Evolutionary conservation across 129 eudicot species (phyloP).

Genomic region (Apium graveolens): DNA sequence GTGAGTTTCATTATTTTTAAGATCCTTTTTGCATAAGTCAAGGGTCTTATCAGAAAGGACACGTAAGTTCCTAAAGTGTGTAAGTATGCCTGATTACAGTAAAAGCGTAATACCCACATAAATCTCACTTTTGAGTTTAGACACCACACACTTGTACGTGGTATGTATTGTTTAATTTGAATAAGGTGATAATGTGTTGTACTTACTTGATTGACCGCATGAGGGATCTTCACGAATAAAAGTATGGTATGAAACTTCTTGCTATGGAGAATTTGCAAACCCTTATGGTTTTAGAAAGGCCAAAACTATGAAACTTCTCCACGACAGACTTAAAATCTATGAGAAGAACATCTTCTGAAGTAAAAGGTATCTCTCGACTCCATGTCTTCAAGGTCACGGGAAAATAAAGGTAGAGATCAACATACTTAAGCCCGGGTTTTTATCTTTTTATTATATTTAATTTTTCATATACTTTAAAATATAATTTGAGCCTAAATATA

Average conservation of each 20-base stretch:
- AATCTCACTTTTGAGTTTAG: too few relatives aligned
- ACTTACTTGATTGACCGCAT: conserved; percentile 46
- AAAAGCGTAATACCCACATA: background rate
- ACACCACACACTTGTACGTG: too few relatives aligned
- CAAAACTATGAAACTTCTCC: conserved; percentile 55
- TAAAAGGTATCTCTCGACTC: conserved; percentile 18
- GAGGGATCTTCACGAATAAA: conserved; percentile 46
- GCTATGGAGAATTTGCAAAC: conserved; percentile 50
- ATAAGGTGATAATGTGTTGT: background rate
- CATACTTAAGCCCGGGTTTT: conserved; percentile 39
- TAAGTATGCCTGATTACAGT: too few relatives aligned
- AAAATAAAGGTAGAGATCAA: conserved; percentile 51
- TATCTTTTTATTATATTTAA: conserved; percentile 25
- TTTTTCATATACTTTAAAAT: background rate
- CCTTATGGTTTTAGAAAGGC: conserved; percentile 52
- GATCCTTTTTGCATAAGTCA: background rate
- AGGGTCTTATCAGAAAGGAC: background rate
- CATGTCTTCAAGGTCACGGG: conserved; percentile 41
- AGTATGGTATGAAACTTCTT: conserved; percentile 29
- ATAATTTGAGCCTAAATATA: too few relatives aligned
- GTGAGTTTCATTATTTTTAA: too few relatives aligned
- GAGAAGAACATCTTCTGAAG: conserved; percentile 22
- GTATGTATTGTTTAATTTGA: background rate
- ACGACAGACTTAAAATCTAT: conserved; percentile 40
- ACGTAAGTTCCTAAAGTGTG: too few relatives aligned